phyloP scores from a whole-genome alignment of 2,329 filamentous ascomycete species.

The Aspergillus arachidicola region DNA sequence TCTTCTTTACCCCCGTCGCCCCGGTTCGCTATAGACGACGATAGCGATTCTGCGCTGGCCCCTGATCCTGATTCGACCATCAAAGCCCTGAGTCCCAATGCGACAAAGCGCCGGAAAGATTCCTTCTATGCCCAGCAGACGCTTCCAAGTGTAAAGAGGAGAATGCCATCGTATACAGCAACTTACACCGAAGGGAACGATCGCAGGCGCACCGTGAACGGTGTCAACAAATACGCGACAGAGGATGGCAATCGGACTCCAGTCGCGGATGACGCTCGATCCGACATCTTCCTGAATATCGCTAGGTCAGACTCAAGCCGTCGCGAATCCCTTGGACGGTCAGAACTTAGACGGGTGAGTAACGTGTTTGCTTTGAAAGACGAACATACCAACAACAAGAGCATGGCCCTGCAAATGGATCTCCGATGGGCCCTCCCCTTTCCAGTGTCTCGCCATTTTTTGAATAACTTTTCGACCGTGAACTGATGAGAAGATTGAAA shows the following conservation, averaged over 20 bases:
- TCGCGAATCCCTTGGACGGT: slow-evolving; percentile 39
- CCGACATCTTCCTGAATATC: slow-evolving; percentile 51
- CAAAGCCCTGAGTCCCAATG: slow-evolving; percentile 31
- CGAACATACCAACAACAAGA: not conserved
- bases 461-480: not conserved
- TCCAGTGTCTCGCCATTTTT: not conserved
- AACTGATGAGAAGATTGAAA: slow-evolving; percentile 23
- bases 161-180: slow-evolving; percentile 36
- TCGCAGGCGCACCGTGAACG: slow-evolving; percentile 28
- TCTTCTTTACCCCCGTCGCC: slow-evolving; percentile 19
- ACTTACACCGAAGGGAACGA: slow-evolving; percentile 33
- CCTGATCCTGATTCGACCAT: slow-evolving; percentile 30
- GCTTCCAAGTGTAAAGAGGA: slow-evolving; percentile 34
- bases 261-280: slow-evolving; percentile 39
- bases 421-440: not conserved
- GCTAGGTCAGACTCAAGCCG: slow-evolving; percentile 44
- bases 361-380: not conserved
- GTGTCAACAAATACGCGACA: slow-evolving; percentile 27
- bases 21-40: slow-evolving; percentile 15
- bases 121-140: slow-evolving; percentile 25
- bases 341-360: slow-evolving; percentile 45
- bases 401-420: not conserved
- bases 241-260: slow-evolving; percentile 36
- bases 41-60: slow-evolving; percentile 20
- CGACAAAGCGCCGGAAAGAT: slow-evolving; percentile 31